phyloP scores from a whole-genome alignment of 345 rosid species.

The Theobroma cacao region DNA sequence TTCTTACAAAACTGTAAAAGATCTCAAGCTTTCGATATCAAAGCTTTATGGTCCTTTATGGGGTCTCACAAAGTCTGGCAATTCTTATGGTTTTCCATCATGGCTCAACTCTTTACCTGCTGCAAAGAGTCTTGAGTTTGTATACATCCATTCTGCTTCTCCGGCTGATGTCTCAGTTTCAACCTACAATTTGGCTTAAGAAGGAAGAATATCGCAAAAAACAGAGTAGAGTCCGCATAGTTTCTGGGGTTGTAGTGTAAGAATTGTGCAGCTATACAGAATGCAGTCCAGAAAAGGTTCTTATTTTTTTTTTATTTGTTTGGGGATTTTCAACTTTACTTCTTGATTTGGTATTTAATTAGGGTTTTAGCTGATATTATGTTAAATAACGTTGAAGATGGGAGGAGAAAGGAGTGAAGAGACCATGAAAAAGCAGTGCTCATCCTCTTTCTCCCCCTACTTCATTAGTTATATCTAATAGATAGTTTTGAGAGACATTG shows the following conservation, averaged over 20 bases:
- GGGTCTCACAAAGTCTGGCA: slow-evolving; percentile 66
- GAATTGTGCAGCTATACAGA: slow-evolving; percentile 58
- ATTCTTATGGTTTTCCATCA: slow-evolving; percentile 63
- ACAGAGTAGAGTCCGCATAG: slow-evolving; percentile 4
- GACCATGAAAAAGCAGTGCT: slow-evolving; percentile 63
- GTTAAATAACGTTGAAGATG: slow-evolving; percentile 31
- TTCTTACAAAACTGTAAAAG: slow-evolving; percentile 56
- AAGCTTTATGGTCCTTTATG: slow-evolving; percentile 92
- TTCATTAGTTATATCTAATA: slow-evolving; percentile 27
- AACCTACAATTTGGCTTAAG: slow-evolving; percentile 68
- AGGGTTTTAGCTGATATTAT: slow-evolving; percentile 36
- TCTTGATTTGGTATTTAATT: slow-evolving; percentile 27
- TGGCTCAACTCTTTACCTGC: slow-evolving; percentile 71
- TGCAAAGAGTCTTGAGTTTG: slow-evolving; percentile 80
- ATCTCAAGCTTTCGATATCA: slow-evolving; percentile 65
- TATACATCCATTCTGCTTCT: slow-evolving; percentile 76
- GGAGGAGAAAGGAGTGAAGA: slow-evolving; percentile 80
- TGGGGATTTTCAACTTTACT: slow-evolving; percentile 26
- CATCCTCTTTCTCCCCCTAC: slow-evolving; percentile 96
- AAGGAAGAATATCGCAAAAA: slow-evolving; percentile 18
- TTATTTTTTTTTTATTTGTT: slow-evolving; percentile 31
- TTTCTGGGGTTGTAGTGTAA: slow-evolving; percentile 39
- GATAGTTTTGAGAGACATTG: slow-evolving; percentile 28
- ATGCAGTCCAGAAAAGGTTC: slow-evolving; percentile 32
- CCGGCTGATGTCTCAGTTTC: slow-evolving; percentile 69